Percentiles rank a stretch among this genome's conserved stretches.
These are phyloP conservation scores for Vitis hybrid DNA, from an alignment of 177 flowering plant species.

Conservation along the genomic window DNA sequence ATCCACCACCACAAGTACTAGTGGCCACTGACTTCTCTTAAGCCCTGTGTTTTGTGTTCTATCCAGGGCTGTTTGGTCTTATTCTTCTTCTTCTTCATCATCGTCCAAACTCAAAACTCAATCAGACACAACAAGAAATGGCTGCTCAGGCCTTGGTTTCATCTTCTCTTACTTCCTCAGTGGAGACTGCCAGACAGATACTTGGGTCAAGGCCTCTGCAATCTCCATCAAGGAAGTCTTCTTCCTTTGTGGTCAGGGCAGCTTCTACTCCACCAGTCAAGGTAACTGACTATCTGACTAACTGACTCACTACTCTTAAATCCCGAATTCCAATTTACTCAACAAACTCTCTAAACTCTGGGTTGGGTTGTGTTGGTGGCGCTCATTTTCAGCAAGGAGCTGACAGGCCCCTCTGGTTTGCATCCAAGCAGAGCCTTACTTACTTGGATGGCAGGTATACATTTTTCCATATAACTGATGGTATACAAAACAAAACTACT, in stretches of 20 bases:
- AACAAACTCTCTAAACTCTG: neutral
- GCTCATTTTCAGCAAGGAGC: conserved; percentile 71
- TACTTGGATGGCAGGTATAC: conserved; percentile 96
- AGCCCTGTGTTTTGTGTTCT: neutral
- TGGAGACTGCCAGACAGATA: conserved; percentile 60
- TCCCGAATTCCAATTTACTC: neutral
- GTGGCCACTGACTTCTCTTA: neutral
- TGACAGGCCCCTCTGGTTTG: conserved; percentile 88
- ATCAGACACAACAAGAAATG: conserved; percentile 34
- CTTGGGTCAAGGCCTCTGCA: conserved; percentile 47
- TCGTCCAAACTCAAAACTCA: neutral
- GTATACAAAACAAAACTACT: too few species aligned
- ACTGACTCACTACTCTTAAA: conserved; percentile 1
- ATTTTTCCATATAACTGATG: too few species aligned
- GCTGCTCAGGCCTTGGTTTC: conserved; percentile 80
- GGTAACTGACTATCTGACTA: conserved; percentile 32
- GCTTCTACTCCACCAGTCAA: conserved; percentile 87
- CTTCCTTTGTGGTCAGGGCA: conserved; percentile 72
- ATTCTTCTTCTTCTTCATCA: too few species aligned
- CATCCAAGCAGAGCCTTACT: conserved; percentile 85
- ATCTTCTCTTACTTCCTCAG: conserved; percentile 66
- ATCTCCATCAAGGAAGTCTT: conserved; percentile 43
- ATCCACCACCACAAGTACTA: conserved; percentile 5
- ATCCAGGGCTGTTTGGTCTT: too few species aligned
- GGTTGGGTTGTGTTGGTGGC: neutral